Base-by-base conservation (phyloP, 78 protist species). In the Mantamonas sphyraenae region DNA sequence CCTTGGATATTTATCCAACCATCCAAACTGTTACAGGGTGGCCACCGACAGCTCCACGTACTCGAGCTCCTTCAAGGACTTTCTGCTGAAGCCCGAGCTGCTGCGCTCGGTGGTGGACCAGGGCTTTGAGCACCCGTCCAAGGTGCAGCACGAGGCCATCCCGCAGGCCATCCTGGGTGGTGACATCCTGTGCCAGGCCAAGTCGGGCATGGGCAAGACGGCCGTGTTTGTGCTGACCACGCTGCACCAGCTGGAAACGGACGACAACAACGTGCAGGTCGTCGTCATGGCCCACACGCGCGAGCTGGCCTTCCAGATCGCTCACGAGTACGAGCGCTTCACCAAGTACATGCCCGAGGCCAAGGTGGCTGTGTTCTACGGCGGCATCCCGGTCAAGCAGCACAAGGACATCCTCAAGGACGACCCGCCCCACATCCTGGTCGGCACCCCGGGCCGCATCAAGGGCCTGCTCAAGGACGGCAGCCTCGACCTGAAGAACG, bases 131-230 rank as follows among this genome's bases (percentile, higher is more conserved):
- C 97, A 91, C 76, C 99, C 96, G 24, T 90, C 97, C 24, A 97
- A 95, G 47, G 99, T 97, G 26, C 99, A 97, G 79, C 94, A 95
- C 55, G 90, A 84, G 68, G 75, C 88, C 72, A 92, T 97, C 65
- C 98, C 98, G 34, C 92, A 94, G 68, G 98, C 99, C 10, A 77
- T 93, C 30, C 68, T 92, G 14, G 99, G 99, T 30, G 28, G 53
- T 9, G 98, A 97, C 71, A 59, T 97, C 16, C 51, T 97, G 28
- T 92, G 97, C 67, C 98, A 96, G 81, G 99, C 97, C 57, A 89
- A 90, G 82, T 51, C 90, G 2, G 99, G 99, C 33, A 97, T 96
- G 99, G 99, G 99, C 56, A 97, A 97, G 88, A 97, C 99, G 20
- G 99, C 99, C 24, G 99, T 97, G 38, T 97, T 96, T 64, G 99